Evolutionary conservation across 2,329 filamentous ascomycete genomes (phyloP), one percentile per base, ranked within the genome.

Genomic region (Exophiala bonariae): DNA sequence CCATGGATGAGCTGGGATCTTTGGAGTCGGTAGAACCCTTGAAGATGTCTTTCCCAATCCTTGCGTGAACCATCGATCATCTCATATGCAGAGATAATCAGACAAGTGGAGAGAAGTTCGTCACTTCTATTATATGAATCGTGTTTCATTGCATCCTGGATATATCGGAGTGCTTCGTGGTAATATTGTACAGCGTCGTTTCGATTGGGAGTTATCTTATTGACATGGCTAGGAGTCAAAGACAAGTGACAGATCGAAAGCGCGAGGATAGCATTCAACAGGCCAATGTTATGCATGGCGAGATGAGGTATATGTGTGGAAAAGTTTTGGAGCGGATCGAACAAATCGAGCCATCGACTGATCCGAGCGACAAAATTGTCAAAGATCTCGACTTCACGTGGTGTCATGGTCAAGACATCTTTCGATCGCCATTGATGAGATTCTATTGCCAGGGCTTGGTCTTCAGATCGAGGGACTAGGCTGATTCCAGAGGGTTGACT

Each of bases 51-150:
- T 35, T 63, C 54, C 57, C 62, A 64, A 30, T 63, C 61, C 19
- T 54, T 57, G 11, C 56, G 56, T 5, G 61, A 64, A 9, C 58
- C 59, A 23, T 63, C 58, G 2, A 64, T 59, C 57, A 64, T 63
- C 39, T 64, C 62, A 34, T 63, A 64, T 1, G 62, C 55, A 0
- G 61, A 62, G 30, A 56, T 56, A 38, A 64, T 61, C 45, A 44
- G 52, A 17, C 59, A 54, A 0, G 61, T 64, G 11, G 62, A 57
- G 6, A 64, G 49, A 1, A 65, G 54, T 41, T 65, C 63, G 16
- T 57, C 38, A 41, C 59, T 59, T 47, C 49, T 57, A 48, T 58
- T 45, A 43, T 63, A 58, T 31, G 47, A 47, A 22, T 47, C 30
- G 44, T 62, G 54, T 45, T 59, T 56, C 58, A 65, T 57, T 19